Evolutionary conservation across 805 yeast species (phyloP).

Genomic region (Debaryomyces tyrocola): DNA sequence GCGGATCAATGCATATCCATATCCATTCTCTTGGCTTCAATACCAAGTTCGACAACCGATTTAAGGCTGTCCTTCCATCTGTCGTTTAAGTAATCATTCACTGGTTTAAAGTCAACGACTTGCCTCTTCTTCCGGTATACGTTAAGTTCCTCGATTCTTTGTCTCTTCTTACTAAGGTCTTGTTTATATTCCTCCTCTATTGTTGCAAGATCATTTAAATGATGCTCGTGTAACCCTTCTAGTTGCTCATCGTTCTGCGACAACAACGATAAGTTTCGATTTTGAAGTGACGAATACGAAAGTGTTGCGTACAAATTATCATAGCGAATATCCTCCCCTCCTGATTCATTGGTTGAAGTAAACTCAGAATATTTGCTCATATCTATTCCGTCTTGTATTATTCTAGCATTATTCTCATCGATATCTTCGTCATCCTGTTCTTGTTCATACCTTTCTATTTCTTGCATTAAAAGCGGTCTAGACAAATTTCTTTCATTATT

Average conservation of each 20-base stretch:
- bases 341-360: slow-evolving; percentile 11
- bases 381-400: slow-evolving; percentile 32
- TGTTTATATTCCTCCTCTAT: slow-evolving; percentile 17
- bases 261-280: slow-evolving; percentile 39
- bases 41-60: slow-evolving; percentile 33
- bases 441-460: slow-evolving; percentile 26
- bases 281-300: slow-evolving; percentile 40
- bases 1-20: slow-evolving; percentile 4
- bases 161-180: slow-evolving; percentile 37
- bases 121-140: slow-evolving; percentile 44
- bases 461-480: slow-evolving; percentile 10
- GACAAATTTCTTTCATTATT: neutral
- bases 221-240: slow-evolving; percentile 34
- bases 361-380: slow-evolving; percentile 26
- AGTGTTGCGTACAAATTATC: slow-evolving; percentile 35
- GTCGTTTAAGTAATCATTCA: slow-evolving; percentile 43
- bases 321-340: slow-evolving; percentile 16
- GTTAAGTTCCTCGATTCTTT: slow-evolving; percentile 43
- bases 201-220: slow-evolving; percentile 23
- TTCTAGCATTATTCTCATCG: slow-evolving; percentile 14
- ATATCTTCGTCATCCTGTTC: slow-evolving; percentile 21
- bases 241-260: slow-evolving; percentile 35
- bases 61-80: slow-evolving; percentile 53
- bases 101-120: slow-evolving; percentile 40
- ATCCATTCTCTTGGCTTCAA: slow-evolving; percentile 23